Evolutionary conservation across 306 rosid species (phyloP).

Genomic region (Canavalia ensiformis): DNA sequence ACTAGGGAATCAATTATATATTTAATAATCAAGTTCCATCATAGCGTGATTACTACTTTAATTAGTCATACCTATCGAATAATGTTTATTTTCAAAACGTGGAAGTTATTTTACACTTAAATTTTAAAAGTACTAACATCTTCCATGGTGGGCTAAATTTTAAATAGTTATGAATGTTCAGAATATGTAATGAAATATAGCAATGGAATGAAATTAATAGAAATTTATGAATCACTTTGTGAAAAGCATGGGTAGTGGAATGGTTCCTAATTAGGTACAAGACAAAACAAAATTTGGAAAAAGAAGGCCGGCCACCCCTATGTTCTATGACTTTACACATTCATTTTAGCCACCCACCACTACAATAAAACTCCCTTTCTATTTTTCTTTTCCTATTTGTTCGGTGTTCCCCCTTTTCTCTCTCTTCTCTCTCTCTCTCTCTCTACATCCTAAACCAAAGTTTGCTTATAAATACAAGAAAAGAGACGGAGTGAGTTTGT

Average conservation of each 20-base stretch:
- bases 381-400: too few species aligned
- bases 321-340: slow-evolving; percentile 37
- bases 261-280: slow-evolving; percentile 18
- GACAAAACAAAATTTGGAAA: slow-evolving; percentile 42
- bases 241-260: not conserved
- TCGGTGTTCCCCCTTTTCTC: not conserved
- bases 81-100: not conserved
- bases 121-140: not conserved
- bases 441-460: not conserved
- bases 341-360: slow-evolving; percentile 46
- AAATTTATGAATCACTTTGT: not conserved
- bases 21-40: too few species aligned
- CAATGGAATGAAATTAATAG: not conserved
- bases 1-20: too few species aligned
- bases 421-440: not conserved
- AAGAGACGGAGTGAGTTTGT: slow-evolving; percentile 5
- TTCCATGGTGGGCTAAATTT: not conserved
- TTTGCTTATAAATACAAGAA: slow-evolving; percentile 47
- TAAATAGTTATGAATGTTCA: not conserved
- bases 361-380: slow-evolving; percentile 18
- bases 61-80: too few species aligned
- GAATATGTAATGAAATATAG: not conserved
- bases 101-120: not conserved
- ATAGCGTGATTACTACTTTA: too few species aligned
- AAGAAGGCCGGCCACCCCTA: slow-evolving; percentile 50